Base-by-base conservation (phyloP, 257 asterid genomes). In the Solanum appendiculatum region DNA sequence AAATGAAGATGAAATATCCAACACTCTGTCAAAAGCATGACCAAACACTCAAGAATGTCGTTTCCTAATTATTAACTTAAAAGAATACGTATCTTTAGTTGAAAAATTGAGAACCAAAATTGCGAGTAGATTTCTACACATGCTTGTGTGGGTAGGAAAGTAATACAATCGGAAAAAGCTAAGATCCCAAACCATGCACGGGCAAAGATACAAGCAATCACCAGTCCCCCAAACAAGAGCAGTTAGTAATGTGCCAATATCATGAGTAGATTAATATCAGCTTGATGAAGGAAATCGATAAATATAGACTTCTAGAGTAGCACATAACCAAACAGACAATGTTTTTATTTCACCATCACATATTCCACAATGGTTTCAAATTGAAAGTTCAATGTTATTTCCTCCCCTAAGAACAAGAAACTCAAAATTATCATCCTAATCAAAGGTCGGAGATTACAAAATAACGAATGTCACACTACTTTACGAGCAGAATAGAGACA, bases 341-440 rank as follows among this genome's bases (percentile, higher is more conserved):
- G 21, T 37, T 73, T 21, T 73, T 5, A 21, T 36, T 70, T 70
- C 78, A 70, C 78, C 44, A 9, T 70, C 4, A 70, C 44, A 16
- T 36, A 36, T 70, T 73, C 51, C 31, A 73, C 18, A 42, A 21
- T 73, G 82, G 31, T 73, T 73, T 73, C 82, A 73, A 10, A 36
- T 73, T 36, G 51, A 36, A 44, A 36, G 48, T 73, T 73, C 82
- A 37, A 21, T 5, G 82, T 34, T 36, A 73, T 21, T 21, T 36
- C 81, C 48, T 36, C 29, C 48, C 18, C 81, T 36, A 72, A 72
- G 81, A 10, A 36, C 25, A 72, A 18, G 18, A 69, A 69, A 69
- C 21, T 3, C 8, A 9, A 34, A 36, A 20, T 36, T 36, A 20
- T 36, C 81, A 72, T 78, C 98, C 99, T 94, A 92, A 87, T 83